Evolutionary conservation across 148 eudicot species (phyloP), one percentile per base, ranked within the genome.

Genomic region (Pouteria glomerata): DNA sequence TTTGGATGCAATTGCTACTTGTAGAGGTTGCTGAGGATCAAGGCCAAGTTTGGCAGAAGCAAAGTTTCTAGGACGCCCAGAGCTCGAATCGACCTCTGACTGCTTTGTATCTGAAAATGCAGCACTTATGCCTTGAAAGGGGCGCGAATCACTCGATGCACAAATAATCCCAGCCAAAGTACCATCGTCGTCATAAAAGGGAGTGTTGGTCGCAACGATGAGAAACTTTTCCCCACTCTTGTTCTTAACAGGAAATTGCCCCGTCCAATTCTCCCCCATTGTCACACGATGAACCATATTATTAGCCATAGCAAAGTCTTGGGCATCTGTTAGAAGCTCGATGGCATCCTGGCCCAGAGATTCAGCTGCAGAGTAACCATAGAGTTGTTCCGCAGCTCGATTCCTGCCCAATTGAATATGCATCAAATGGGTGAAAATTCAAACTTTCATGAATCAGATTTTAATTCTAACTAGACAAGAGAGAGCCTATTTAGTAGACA

Each of bases 21-120:
- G 99, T 74, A 95, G 77, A 82, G 99, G 96, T 82, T 91, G 91
- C 41, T 95, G 93, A 64, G 97, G 89, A 80, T 89, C 92, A 73
- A 91, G 92, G 62, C 96, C 96, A 74, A 95, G 96, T 81, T 86
- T 89, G 65, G 81, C 78, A 1, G 90, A 73, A 50, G 88, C 91
- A 68, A 67, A 74, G 52, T 37, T 81, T 79, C 71, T 84, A 11
- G 87, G 70, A 69, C 82, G 70, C 69, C 72, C 70, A 73, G 75
- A 78, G 72, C 73, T 81, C 55, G 73, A 74, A 61, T 76, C 81
- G 61, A 67, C 33, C 59, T 85, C 93, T 27, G 69, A 48, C 30
- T 65, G 81, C 63, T 61, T 76, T 14, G 80, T 47, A 44, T 58
- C 86, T 0, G 65, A 39, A 26, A 73, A 52, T 24, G 78, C 23